Conservation (phyloP, 352 stramenopile species). For the Elongisporangium senticosum region DNA sequence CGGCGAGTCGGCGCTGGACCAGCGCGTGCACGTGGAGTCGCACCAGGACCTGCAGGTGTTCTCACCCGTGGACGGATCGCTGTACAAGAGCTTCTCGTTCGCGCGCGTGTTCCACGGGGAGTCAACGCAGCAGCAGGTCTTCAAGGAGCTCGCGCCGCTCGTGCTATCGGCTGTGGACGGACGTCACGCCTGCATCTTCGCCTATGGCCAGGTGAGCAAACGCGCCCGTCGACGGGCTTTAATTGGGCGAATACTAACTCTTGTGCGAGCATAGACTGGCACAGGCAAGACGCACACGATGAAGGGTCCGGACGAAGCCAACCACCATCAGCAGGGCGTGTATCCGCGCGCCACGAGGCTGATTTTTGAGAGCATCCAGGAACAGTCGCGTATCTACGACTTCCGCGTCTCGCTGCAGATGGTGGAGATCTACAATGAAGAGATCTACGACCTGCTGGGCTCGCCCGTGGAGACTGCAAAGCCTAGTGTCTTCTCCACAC, state of each 20-base stretch:
- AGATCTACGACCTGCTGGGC: conserved; percentile 70
- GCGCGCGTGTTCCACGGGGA: conserved; percentile 81
- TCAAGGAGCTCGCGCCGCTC: conserved; percentile 89
- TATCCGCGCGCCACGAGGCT: conserved; percentile 36
- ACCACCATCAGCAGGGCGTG: conserved; percentile 23
- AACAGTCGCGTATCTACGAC: conserved; percentile 43
- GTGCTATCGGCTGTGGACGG: conserved; percentile 87
- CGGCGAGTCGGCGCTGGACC: conserved; percentile 10
- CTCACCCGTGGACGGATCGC: conserved; percentile 32
- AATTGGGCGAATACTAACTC: background rate
- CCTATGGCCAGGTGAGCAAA: conserved; percentile 87
- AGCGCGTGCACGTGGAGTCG: conserved; percentile 26
- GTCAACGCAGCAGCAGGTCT: conserved; percentile 84
- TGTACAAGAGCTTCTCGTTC: conserved; percentile 84
- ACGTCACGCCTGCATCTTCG: conserved; percentile 93
- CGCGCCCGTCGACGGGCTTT: background rate
- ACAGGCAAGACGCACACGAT: conserved; percentile 35
- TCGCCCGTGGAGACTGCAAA: conserved; percentile 39
- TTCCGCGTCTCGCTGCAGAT: conserved; percentile 52
- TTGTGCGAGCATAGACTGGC: conserved; percentile 18
- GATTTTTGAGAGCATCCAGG: conserved; percentile 28
- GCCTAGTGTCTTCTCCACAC: conserved; percentile 22
- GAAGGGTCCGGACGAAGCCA: conserved; percentile 16
- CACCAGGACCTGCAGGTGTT: conserved; percentile 29
- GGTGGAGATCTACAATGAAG: conserved; percentile 87